Evolutionary conservation across 352 stramenopile species (phyloP), one percentile per base, ranked within the genome.

Genomic region (Phytophthora pluvialis): DNA sequence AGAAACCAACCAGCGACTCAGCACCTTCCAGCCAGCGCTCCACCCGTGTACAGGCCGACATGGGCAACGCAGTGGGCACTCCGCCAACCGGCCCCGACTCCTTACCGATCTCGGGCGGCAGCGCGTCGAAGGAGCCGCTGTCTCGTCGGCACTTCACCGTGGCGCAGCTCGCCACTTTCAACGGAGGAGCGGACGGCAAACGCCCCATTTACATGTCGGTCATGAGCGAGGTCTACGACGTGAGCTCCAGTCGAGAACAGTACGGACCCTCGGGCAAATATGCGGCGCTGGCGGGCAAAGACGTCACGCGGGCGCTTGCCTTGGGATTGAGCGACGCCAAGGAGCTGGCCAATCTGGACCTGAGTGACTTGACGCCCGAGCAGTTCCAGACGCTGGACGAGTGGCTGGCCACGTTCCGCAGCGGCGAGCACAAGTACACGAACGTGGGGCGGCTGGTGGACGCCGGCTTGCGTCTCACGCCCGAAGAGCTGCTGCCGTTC

Each of bases 221-320:
- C 5, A 77, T 84, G 57, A 94, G 94, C 25, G 93, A 93, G 13
- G 90, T 99, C 2, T 99, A 98, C 80, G 94, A 99, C 76, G 94
- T 98, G 25, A 95, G 77, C 25, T 75, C 78, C 16, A 91, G 87
- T 57, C 60, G 78, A 25, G 80, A 97, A 43, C 86, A 96, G 64
- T 99, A 98, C 67, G 95, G 94, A 31, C 82, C 88, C 7, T 83
- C 77, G n/a, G 94, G 94, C 18, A 76, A 80, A 10, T 96, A 97
- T 60, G 75, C 90, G 60, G 59, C 80, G 8, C 94, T 99, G 67
- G 93, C 95, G 6, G 95, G 95, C 5, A 88, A 88, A 58, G 95
- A 99, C 60, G 91, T 92, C 59, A 97, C 93, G 4, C 81, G 83
- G 21, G 91, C 94, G 5, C 69, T 98, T 29, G 93, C 93, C 11